These are phyloP conservation scores for Aspergillus spinulosporus DNA, from an alignment of 2,329 filamentous ascomycete species.

Conservation along the genomic window DNA sequence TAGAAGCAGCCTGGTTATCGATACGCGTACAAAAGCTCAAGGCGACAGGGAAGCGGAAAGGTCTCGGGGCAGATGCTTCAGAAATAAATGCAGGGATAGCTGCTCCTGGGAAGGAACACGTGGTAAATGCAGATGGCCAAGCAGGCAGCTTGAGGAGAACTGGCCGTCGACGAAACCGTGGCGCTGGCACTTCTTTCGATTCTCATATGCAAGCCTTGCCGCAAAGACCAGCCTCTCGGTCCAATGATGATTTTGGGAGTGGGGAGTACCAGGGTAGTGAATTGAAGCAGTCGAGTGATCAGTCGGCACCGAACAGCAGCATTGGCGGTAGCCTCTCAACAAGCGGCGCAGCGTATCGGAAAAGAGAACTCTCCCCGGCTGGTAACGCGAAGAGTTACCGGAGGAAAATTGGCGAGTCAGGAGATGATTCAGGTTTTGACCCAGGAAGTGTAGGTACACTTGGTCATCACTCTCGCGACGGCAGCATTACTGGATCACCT, in stretches of 20 bases:
- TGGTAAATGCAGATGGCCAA: slow-evolving; percentile 12
- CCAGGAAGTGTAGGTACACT: slow-evolving; percentile 26
- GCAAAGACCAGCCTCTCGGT: slow-evolving; percentile 17
- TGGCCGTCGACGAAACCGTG: slow-evolving; percentile 23
- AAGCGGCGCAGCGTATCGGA: slow-evolving; percentile 22
- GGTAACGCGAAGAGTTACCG: slow-evolving; percentile 31
- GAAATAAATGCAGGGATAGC: slow-evolving; percentile 23
- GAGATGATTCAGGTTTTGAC: slow-evolving; percentile 25
- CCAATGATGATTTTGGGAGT: slow-evolving; percentile 13
- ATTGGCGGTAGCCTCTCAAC: slow-evolving; percentile 17
- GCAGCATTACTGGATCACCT: slow-evolving; percentile 51
- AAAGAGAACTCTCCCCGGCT: slow-evolving; percentile 36
- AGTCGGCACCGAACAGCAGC: slow-evolving; percentile 22
- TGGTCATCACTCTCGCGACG: slow-evolving; percentile 30
- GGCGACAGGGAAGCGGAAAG: slow-evolving; percentile 4
- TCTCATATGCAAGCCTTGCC: slow-evolving; percentile 19
- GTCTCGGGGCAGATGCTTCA: slow-evolving; percentile 15
- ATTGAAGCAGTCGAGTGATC: slow-evolving; percentile 20
- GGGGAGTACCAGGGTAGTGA: slow-evolving; percentile 14
- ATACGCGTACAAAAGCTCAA: slow-evolving; percentile 41
- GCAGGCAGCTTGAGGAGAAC: slow-evolving; percentile 18
- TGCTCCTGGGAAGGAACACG: slow-evolving; percentile 25
- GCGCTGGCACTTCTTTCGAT: slow-evolving; percentile 18
- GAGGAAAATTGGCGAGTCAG: slow-evolving; percentile 29
- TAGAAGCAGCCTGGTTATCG: slow-evolving; percentile 76